These are phyloP conservation scores for Ustilago tritici DNA, from an alignment of 1,284 basidiomycete species.

Conservation along the genomic window DNA sequence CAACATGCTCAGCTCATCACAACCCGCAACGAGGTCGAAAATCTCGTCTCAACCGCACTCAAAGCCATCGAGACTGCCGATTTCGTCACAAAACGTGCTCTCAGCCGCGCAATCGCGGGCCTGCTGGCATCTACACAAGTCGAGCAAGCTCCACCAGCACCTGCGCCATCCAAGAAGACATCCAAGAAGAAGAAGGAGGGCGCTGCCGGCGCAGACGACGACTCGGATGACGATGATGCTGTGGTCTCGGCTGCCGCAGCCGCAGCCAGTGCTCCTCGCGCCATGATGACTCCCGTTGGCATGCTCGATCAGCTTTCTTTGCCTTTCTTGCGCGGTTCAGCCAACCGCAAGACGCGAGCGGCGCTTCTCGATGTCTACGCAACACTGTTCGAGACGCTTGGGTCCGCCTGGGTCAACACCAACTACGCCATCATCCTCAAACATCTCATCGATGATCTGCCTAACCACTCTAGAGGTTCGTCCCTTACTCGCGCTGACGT, in stretches of 20 bases:
- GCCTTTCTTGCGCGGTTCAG: slow-evolving; percentile 81
- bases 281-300: slow-evolving; percentile 80
- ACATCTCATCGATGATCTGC: slow-evolving; percentile 81
- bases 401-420: slow-evolving; percentile 81
- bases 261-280: slow-evolving; percentile 76
- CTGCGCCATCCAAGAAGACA: slow-evolving; percentile 58
- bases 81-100: slow-evolving; percentile 82
- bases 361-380: slow-evolving; percentile 92
- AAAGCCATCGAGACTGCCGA: slow-evolving; percentile 83
- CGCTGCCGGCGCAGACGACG: slow-evolving; percentile 25
- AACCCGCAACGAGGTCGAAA: slow-evolving; percentile 79
- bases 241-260: slow-evolving; percentile 66
- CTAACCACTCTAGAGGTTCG: slow-evolving; percentile 61
- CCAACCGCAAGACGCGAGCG: slow-evolving; percentile 78
- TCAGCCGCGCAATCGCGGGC: slow-evolving; percentile 84
- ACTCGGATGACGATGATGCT: slow-evolving; percentile 73
- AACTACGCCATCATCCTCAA: slow-evolving; percentile 84
- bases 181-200: slow-evolving; percentile 74
- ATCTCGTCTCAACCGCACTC: slow-evolving; percentile 77
- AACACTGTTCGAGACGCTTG: slow-evolving; percentile 81
- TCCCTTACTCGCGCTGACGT: slow-evolving; percentile 73
- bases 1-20: slow-evolving; percentile 64
- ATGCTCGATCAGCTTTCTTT: slow-evolving; percentile 84
- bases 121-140: slow-evolving; percentile 87
- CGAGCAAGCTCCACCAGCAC: slow-evolving; percentile 73